These are phyloP conservation scores for Saccharomyces hybrid DNA, from an alignment of 1,139 yeast genomes.

Conservation along the genomic window DNA sequence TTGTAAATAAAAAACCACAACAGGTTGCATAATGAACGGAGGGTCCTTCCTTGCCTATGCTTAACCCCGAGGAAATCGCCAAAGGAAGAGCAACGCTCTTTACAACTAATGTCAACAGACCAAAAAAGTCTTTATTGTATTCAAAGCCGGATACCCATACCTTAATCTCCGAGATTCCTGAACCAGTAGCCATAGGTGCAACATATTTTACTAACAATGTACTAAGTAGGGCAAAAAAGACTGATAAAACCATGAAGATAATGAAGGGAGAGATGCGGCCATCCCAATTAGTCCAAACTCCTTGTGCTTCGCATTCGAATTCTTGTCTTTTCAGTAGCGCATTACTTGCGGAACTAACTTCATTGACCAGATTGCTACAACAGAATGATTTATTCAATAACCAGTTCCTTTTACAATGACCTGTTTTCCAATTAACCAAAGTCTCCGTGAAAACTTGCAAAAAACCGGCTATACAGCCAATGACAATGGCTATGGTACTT, in stretches of 20 bases:
- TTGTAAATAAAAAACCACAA: conserved; percentile 40
- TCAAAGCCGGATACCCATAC: conserved; percentile 89
- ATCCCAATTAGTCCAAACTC: conserved; percentile 52
- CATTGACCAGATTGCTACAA: conserved; percentile 43
- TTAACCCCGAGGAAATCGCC: conserved; percentile 78
- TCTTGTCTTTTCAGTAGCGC: conserved; percentile 28
- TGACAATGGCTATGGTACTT: conserved; percentile 62
- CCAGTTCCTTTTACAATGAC: conserved; percentile 65
- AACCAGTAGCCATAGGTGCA: conserved; percentile 93
- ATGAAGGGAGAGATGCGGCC: conserved; percentile 40
- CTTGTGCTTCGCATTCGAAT: conserved; percentile 37
- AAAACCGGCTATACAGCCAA: conserved; percentile 77
- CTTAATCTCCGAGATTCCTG: conserved; percentile 94
- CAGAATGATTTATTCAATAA: conserved; percentile 72
- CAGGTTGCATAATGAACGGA: conserved; percentile 81
- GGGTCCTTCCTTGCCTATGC: conserved; percentile 94
- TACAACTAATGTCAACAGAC: conserved; percentile 61
- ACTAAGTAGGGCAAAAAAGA: conserved; percentile 54
- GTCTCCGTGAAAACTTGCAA: conserved; percentile 79
- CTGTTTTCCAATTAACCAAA: conserved; percentile 70
- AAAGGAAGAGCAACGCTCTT: conserved; percentile 79
- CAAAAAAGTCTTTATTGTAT: conserved; percentile 64
- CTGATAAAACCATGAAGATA: conserved; percentile 52
- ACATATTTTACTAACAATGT: conserved; percentile 60
- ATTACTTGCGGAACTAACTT: background rate